These are phyloP conservation scores for Podospora conica DNA, from an alignment of 495 filamentous ascomycete species.

Conservation along the genomic window DNA sequence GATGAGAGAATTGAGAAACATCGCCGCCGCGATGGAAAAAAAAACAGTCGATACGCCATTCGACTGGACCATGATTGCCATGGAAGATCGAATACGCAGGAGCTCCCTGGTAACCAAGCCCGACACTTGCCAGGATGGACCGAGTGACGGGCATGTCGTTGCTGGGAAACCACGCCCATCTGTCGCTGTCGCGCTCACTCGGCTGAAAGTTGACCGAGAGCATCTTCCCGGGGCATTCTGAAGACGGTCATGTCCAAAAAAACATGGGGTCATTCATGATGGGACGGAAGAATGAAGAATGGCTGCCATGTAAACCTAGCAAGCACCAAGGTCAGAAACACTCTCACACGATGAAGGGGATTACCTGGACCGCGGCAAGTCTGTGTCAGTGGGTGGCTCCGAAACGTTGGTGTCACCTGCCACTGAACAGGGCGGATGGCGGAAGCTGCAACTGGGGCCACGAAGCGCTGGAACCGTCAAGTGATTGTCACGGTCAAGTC, in stretches of 20 bases:
- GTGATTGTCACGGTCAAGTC: conserved; percentile 15
- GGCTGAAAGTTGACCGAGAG: not conserved
- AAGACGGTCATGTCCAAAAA: not conserved
- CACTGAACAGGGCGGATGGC: not conserved
- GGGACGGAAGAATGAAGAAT: not conserved
- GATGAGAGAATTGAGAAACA: not conserved
- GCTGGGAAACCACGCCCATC: not conserved
- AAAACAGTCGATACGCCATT: not conserved
- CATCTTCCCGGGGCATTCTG: not conserved
- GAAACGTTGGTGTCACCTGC: not conserved
- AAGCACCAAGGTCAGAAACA: not conserved
- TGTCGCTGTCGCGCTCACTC: not conserved
- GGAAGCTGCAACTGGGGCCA: not conserved
- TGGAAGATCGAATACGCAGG: not conserved
- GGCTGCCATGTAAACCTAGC: not conserved
- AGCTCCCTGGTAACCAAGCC: not conserved
- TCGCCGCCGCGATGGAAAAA: not conserved
- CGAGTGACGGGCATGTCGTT: not conserved
- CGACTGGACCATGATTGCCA: not conserved
- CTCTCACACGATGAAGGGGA: not conserved
- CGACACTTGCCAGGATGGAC: not conserved
- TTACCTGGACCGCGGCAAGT: not conserved
- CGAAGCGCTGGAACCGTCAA: not conserved
- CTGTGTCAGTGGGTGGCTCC: not conserved
- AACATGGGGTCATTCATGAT: not conserved